Evolutionary conservation across 768 basidiomycete species (phyloP).

Genomic region (Hericium coralloides): DNA sequence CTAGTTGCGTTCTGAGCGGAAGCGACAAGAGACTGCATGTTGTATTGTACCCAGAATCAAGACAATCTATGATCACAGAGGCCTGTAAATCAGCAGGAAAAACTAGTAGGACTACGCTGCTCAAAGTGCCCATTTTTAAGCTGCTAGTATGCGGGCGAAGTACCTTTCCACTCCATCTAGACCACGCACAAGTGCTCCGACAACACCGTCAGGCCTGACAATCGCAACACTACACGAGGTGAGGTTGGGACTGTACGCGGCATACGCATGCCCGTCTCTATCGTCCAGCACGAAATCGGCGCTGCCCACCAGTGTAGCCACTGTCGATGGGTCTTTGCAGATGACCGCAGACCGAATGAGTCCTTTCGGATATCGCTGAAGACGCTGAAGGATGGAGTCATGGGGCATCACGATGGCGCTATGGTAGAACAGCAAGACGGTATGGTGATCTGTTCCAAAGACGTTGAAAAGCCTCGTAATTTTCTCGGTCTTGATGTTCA

Average conservation of each 20-base stretch:
- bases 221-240: neutral
- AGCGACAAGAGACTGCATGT: too few relatives aligned
- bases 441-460: slow-evolving; percentile 8
- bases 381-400: neutral
- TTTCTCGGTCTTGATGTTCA: neutral
- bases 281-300: neutral
- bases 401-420: neutral
- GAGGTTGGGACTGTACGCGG: neutral
- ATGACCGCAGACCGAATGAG: neutral
- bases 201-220: neutral
- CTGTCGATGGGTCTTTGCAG: neutral
- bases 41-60: too few relatives aligned
- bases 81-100: too few relatives aligned
- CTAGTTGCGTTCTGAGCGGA: too few relatives aligned
- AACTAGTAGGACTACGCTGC: too few relatives aligned
- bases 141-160: neutral
- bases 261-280: neutral
- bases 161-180: neutral
- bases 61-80: too few relatives aligned
- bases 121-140: neutral
- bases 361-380: neutral
- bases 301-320: neutral
- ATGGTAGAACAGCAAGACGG: slow-evolving; percentile 5
- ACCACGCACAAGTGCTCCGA: neutral
- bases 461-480: slow-evolving; percentile 4